Conservation (phyloP, 164 flowering plant genomes). For the Berberis vulgaris region DNA sequence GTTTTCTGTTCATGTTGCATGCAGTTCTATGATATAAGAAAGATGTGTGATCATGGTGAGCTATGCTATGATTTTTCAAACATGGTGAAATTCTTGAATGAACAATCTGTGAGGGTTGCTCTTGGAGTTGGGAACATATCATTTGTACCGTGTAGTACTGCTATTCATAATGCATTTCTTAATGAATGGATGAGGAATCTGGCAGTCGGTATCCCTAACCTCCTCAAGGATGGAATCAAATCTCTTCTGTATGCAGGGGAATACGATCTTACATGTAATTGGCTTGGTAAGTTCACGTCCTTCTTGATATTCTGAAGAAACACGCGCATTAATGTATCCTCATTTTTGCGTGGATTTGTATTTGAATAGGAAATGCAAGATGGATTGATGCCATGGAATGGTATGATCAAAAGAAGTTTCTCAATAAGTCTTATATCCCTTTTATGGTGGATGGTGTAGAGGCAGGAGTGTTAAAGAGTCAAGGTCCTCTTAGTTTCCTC, state of each 20-base stretch:
- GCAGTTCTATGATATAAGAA: conserved; percentile 82
- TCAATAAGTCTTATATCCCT: conserved; percentile 32
- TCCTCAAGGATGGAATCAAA: conserved; percentile 66
- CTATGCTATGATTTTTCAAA: conserved; percentile 79
- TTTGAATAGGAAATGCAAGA: conserved; percentile 44
- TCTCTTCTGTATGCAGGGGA: conserved; percentile 76
- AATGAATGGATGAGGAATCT: conserved; percentile 79
- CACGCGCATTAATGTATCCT: not conserved
- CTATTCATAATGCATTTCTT: conserved; percentile 47
- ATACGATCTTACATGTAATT: conserved; percentile 82
- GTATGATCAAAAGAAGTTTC: conserved; percentile 68
- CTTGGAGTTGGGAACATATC: conserved; percentile 66
- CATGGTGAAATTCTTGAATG: conserved; percentile 38
- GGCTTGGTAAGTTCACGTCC: conserved; percentile 53
- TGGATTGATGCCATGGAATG: conserved; percentile 94
- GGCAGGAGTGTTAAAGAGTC: conserved; percentile 54
- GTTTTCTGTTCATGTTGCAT: not conserved
- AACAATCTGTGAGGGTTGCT: conserved; percentile 43
- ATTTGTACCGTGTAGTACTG: conserved; percentile 51
- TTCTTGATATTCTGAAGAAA: not conserved
- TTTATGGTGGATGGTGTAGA: conserved; percentile 63
- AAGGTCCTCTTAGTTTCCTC: conserved; percentile 74
- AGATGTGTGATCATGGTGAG: conserved; percentile 46
- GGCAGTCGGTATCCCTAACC: conserved; percentile 52
- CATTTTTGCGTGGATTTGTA: not conserved